Evolutionary conservation across 495 filamentous ascomycete genomes (phyloP).

Genomic region (Antarctomyces pellizariae): DNA sequence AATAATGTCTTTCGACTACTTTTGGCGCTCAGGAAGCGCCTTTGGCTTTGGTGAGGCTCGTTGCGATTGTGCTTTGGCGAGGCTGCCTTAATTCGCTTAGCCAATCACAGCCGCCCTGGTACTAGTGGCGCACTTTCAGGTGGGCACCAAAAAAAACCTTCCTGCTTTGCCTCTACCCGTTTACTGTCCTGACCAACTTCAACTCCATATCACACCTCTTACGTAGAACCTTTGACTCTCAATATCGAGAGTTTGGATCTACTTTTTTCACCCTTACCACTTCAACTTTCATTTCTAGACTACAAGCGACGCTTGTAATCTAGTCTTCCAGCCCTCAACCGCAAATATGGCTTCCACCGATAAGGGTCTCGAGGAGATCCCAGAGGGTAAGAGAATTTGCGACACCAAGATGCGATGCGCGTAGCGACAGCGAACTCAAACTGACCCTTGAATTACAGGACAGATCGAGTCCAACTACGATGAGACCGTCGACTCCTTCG

Average conservation of each 20-base stretch:
- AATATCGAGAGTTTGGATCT: slow-evolving; percentile 20
- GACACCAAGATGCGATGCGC: slow-evolving; percentile 2
- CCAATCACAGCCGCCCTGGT: no score
- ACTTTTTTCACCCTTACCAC: slow-evolving; percentile 13
- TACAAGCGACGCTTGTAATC: slow-evolving; percentile 51
- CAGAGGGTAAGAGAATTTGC: slow-evolving; percentile 40
- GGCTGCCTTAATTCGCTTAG: no score
- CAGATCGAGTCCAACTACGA: slow-evolving; percentile 99
- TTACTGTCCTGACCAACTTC: no score
- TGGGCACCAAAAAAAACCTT: no score
- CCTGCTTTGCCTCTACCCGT: no score
- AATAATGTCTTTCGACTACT: no score
- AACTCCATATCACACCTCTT: no score
- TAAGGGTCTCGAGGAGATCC: slow-evolving; percentile 92
- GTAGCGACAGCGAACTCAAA: slow-evolving; percentile 2
- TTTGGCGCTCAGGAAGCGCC: no score
- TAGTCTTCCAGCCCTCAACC: slow-evolving; percentile 25
- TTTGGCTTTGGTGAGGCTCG: no score
- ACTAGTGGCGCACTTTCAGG: no score
- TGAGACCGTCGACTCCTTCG: slow-evolving; percentile 97
- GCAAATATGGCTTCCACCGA: slow-evolving; percentile 88
- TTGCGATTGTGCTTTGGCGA: no score
- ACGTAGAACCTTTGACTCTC: no score
- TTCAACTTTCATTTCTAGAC: slow-evolving; percentile 24
- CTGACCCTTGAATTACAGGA: slow-evolving; percentile 27